Evolutionary conservation across 2,329 filamentous ascomycete species (phyloP), one percentile per base, ranked within the genome.

Genomic region (Cladosporium sphaerospermum): DNA sequence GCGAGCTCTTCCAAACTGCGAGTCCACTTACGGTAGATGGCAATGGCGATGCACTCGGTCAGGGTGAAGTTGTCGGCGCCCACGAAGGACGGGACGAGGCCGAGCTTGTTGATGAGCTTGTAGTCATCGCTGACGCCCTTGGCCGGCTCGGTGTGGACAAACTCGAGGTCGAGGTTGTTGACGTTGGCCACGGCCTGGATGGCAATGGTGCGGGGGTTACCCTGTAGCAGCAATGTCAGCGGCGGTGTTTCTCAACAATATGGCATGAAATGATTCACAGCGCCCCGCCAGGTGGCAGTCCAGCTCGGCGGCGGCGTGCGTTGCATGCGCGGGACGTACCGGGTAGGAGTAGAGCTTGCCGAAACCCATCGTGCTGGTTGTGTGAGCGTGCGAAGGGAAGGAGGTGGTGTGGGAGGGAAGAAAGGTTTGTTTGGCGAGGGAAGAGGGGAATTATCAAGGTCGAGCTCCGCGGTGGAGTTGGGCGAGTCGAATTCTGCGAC

Each of bases 121-220:
- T 95, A 95, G 71, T 95, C 90, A 61, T 78, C 73, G 62, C 81
- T 80, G 63, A 86, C 75, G 67, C 78, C 79, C 65, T 84, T 84
- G 61, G 73, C 74, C 59, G 81, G 78, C 71, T 85, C 77, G 60
- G 84, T 86, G 67, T 87, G 76, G 64, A 93, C 86, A 62, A 91
- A 75, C 76, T 96, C 89, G 66, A 99, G 75, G 62, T 97, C 90
- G 71, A 99, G 83, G 73, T 87, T 85, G 78, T 97, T 97, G 78
- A 89, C 90, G 86, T 99, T 97, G 67, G 93, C 93, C 71, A 96
- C 89, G 67, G 89, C 91, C 73, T 86, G 83, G 75, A 96, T 88
- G 73, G 85, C 85, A 69, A 86, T 88, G 74, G 86, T 88, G 80
- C 92, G 91, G 75, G 88, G 80, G 83, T 96, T 96, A 72, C 81